These are phyloP conservation scores for Podaxis mareebaensis DNA, from an alignment of 768 basidiomycete species.

Conservation along the genomic window DNA sequence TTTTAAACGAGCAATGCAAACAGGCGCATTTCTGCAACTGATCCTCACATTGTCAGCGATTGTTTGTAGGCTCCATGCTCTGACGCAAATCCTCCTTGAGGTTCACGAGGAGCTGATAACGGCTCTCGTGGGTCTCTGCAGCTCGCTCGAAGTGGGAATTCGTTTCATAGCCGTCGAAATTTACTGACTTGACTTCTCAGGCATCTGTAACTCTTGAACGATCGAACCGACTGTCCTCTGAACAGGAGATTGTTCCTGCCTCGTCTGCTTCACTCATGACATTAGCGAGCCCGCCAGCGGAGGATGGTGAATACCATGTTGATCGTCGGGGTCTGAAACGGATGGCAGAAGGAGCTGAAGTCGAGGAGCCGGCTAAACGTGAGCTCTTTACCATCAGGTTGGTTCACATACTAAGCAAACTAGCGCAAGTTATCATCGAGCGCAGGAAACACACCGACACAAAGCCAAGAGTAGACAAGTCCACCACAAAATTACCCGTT, in stretches of 20 bases:
- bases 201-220: neutral
- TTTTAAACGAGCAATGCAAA: constrained; percentile 64
- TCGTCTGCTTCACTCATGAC: neutral
- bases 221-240: neutral
- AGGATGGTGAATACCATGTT: neutral
- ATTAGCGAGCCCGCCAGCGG: neutral
- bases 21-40: constrained; percentile 72
- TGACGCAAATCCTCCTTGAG: constrained; percentile 46
- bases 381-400: neutral
- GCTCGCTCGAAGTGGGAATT: constrained; percentile 2
- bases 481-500: neutral
- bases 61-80: constrained; percentile 52
- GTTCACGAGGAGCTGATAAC: constrained; percentile 26
- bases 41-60: constrained; percentile 64
- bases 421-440: neutral
- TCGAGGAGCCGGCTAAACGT: neutral
- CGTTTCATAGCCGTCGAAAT: too few relatives aligned
- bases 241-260: neutral
- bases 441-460: neutral
- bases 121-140: constrained; percentile 10
- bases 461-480: neutral
- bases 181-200: neutral
- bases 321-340: neutral
- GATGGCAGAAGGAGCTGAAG: neutral
- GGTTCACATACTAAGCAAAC: neutral